phyloP scores from a whole-genome alignment of 140 eudicot species.

The Anethum foeniculum region DNA sequence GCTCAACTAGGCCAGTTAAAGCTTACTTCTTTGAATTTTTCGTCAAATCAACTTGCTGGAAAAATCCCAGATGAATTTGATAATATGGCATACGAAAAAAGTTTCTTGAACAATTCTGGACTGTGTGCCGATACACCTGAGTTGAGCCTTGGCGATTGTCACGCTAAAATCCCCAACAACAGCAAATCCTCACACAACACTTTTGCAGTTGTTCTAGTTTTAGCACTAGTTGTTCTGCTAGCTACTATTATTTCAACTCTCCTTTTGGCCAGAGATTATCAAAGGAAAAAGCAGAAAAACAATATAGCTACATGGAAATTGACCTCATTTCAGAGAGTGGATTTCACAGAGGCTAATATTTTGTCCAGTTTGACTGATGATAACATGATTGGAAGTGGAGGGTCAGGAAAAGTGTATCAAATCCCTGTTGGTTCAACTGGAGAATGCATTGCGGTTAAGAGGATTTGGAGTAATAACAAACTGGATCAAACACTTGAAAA shows the following conservation, averaged over 20 bases:
- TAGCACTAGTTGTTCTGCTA: conserved; percentile 34
- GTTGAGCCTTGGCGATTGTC: conserved; percentile 39
- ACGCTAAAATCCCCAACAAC: conserved; percentile 18
- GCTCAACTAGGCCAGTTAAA: conserved; percentile 34
- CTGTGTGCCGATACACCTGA: conserved; percentile 43
- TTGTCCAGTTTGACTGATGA: conserved; percentile 45
- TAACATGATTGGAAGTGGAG: conserved; percentile 71
- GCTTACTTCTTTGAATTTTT: conserved; percentile 56
- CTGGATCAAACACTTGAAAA: conserved; percentile 39
- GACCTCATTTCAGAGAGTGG: conserved; percentile 67
- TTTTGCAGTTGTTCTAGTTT: conserved; percentile 39
- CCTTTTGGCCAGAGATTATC: conserved; percentile 38
- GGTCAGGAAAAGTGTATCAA: conserved; percentile 74
- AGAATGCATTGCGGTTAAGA: conserved; percentile 59
- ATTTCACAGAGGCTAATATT: conserved; percentile 66
- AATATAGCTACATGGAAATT: conserved; percentile 57
- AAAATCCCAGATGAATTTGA: conserved; percentile 54
- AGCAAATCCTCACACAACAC: conserved; percentile 30
- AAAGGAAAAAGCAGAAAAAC: conserved; percentile 36
- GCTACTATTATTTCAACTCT: conserved; percentile 24
- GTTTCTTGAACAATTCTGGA: conserved; percentile 59
- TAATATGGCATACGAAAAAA: conserved; percentile 54
- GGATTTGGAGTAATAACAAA: conserved; percentile 42
- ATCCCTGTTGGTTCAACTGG: conserved; percentile 30
- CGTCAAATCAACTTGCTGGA: conserved; percentile 61